Percentiles rank a stretch among this genome's conserved stretches.
These are phyloP conservation scores for Chalaropsis ovoidea DNA, from an alignment of 2,329 filamentous ascomycete species.

Conservation along the genomic window DNA sequence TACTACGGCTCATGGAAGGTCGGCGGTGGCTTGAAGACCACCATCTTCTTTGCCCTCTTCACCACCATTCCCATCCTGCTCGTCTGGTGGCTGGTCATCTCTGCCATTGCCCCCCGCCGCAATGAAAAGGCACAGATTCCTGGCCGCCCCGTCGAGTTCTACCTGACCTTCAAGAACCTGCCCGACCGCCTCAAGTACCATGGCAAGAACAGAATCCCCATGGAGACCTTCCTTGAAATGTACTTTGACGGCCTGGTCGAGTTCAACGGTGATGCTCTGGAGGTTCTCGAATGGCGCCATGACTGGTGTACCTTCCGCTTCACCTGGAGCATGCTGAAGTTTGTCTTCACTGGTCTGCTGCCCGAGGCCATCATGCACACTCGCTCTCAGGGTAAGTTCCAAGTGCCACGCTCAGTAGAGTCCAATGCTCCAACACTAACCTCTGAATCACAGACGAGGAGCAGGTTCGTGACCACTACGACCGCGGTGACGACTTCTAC, in stretches of 20 bases:
- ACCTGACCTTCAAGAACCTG: constrained; percentile 70
- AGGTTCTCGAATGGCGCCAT: constrained; percentile 85
- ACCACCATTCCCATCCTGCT: constrained; percentile 73
- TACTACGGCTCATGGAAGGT: constrained; percentile 74
- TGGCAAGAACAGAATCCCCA: constrained; percentile 70
- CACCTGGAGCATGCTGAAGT: constrained; percentile 74
- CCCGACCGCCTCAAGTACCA: constrained; percentile 55
- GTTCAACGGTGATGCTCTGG: constrained; percentile 86
- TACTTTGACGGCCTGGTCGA: constrained; percentile 93
- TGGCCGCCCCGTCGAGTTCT: constrained; percentile 80
- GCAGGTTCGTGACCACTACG: constrained; percentile 95
- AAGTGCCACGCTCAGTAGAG: not conserved
- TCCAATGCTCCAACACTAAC: not conserved
- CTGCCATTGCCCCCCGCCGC: constrained; percentile 72
- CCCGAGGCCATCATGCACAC: constrained; percentile 90
- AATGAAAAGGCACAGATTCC: constrained; percentile 86
- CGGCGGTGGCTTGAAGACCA: constrained; percentile 76
- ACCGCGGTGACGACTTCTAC: constrained; percentile 97
- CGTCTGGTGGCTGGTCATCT: constrained; percentile 66
- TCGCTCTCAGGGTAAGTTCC: constrained; percentile 56
- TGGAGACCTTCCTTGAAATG: constrained; percentile 95
- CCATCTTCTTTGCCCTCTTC: constrained; percentile 75
- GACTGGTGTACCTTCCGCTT: constrained; percentile 96
- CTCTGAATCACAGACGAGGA: constrained; percentile 54
- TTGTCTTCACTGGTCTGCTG: constrained; percentile 77